phyloP scores from a whole-genome alignment of 768 basidiomycete species.

The Grammothele lineata region DNA sequence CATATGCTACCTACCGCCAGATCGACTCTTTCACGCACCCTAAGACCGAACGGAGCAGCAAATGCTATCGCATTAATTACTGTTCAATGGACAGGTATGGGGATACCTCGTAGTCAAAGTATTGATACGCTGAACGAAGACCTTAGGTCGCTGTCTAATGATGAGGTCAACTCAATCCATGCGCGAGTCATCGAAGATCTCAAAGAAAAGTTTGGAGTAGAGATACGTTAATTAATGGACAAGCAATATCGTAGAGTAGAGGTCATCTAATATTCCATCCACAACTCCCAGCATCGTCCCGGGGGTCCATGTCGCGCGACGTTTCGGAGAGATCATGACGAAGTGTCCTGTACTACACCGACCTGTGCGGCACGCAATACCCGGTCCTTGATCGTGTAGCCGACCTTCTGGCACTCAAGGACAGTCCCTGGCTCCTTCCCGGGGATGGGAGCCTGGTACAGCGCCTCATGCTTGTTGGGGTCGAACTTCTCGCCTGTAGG shows the following conservation, averaged over 20 bases:
- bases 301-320: neutral
- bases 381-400: constrained; percentile 93
- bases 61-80: constrained; percentile 91
- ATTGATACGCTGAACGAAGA: neutral
- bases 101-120: neutral
- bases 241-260: constrained; percentile 21
- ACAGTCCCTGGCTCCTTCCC: constrained; percentile 87
- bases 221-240: constrained; percentile 69
- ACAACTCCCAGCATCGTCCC: neutral
- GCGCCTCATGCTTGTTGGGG: constrained; percentile 92
- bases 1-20: constrained; percentile 34
- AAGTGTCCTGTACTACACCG: constrained; percentile 79
- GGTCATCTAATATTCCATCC: constrained; percentile 11
- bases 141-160: constrained; percentile 77
- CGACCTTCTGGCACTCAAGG: constrained; percentile 85
- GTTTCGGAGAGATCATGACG: constrained; percentile 24
- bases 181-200: constrained; percentile 51
- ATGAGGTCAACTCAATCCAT: constrained; percentile 85
- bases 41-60: constrained; percentile 72
- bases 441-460: constrained; percentile 91
- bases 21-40: constrained; percentile 91
- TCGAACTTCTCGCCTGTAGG: constrained; percentile 92
- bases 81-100: constrained; percentile 91
- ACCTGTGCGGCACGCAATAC: constrained; percentile 94
- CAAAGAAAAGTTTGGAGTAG: constrained; percentile 66